Conservation (phyloP, 768 basidiomycete species). For the Podaxis carcinomalis region DNA sequence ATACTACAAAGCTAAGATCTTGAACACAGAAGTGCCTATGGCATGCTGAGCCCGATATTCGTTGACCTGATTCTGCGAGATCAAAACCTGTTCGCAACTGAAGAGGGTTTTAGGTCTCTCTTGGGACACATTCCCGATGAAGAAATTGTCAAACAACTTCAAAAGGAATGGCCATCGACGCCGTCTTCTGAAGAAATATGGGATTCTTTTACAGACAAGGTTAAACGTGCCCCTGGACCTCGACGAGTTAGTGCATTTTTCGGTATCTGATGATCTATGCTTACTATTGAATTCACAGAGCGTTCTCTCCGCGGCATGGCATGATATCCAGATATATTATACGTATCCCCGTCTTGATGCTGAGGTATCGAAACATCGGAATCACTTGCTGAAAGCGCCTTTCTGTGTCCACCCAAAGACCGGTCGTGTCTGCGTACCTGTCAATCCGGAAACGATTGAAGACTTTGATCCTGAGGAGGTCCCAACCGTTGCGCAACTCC, state of each 20-base stretch:
- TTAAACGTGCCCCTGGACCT: conserved; percentile 24
- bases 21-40: conserved; percentile 36
- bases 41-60: conserved; percentile 55
- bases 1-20: not conserved
- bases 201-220: conserved; percentile 50
- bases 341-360: conserved; percentile 96
- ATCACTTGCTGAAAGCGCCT: conserved; percentile 96
- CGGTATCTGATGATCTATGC: not conserved
- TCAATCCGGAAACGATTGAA: conserved; percentile 72
- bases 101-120: conserved; percentile 71
- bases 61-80: conserved; percentile 65
- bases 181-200: conserved; percentile 68
- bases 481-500: conserved; percentile 82
- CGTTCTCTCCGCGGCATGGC: conserved; percentile 47
- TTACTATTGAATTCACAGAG: not conserved
- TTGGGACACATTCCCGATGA: conserved; percentile 72
- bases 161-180: conserved; percentile 56
- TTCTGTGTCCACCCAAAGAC: conserved; percentile 98
- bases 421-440: conserved; percentile 90
- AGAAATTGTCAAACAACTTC: conserved; percentile 41
- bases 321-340: conserved; percentile 90
- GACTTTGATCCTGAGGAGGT: conserved; percentile 82
- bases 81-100: conserved; percentile 76
- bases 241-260: conserved; percentile 9
- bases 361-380: conserved; percentile 95